Evolutionary conservation across 495 filamentous ascomycete species (phyloP).

Genomic region (Diplogelasinospora grovesii): DNA sequence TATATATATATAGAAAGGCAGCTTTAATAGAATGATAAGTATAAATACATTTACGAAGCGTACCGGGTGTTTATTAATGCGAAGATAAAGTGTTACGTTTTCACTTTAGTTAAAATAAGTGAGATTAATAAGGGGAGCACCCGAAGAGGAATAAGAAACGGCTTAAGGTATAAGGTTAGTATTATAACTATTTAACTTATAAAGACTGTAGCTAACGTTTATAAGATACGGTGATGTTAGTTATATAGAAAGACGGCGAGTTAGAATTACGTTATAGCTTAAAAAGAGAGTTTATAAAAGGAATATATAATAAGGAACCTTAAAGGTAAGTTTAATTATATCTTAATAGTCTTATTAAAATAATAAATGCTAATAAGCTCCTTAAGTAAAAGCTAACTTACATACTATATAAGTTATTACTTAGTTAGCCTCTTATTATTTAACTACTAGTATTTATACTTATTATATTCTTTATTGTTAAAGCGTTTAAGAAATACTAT

Average conservation of each 20-base stretch:
- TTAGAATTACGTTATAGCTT: too few species aligned
- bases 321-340: too few species aligned
- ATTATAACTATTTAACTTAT: neutral
- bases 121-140: neutral
- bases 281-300: too few species aligned
- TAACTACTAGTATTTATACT: neutral
- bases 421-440: neutral
- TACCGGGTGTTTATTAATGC: neutral
- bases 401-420: neutral
- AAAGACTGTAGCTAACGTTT: neutral
- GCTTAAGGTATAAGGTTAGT: neutral
- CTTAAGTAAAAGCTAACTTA: too few species aligned
- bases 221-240: neutral
- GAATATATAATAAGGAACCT: too few species aligned
- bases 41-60: too few species aligned
- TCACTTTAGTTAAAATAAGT: neutral
- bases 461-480: neutral
- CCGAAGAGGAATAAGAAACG: too few species aligned
- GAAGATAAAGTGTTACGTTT: neutral
- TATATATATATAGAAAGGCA: too few species aligned
- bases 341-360: too few species aligned
- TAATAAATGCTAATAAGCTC: too few species aligned
- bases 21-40: too few species aligned
- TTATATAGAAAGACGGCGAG: neutral
- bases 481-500: neutral